phyloP scores from a whole-genome alignment of 805 yeast species.

The Metschnikowia arizonensis region DNA sequence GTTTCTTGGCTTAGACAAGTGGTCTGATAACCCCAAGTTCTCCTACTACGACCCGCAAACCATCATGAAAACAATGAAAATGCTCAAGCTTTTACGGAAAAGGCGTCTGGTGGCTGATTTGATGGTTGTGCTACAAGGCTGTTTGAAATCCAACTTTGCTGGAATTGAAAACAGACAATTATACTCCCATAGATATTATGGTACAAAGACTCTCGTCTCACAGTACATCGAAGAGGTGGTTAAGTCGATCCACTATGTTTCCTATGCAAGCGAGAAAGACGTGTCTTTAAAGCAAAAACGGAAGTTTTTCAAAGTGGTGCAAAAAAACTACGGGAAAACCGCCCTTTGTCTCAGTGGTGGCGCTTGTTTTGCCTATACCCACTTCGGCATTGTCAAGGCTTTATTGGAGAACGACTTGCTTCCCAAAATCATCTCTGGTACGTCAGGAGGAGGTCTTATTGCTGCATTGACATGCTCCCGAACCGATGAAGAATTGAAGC shows the following conservation, averaged over 20 bases:
- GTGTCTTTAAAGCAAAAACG: slow-evolving; percentile 43
- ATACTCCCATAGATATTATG: slow-evolving; percentile 71
- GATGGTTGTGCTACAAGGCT: slow-evolving; percentile 55
- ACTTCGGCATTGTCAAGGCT: slow-evolving; percentile 73
- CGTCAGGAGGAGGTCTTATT: slow-evolving; percentile 76
- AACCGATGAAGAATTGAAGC: slow-evolving; percentile 59
- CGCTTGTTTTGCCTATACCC: slow-evolving; percentile 73
- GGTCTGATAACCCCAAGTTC: slow-evolving; percentile 60
- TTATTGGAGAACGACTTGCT: slow-evolving; percentile 60
- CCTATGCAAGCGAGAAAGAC: slow-evolving; percentile 26
- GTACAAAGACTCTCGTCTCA: slow-evolving; percentile 61
- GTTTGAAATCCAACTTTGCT: slow-evolving; percentile 70
- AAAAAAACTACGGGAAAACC: slow-evolving; percentile 64
- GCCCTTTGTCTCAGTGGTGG: slow-evolving; percentile 77
- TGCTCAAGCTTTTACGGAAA: slow-evolving; percentile 36
- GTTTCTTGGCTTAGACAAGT: slow-evolving; percentile 53
- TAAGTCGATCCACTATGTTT: slow-evolving; percentile 42
- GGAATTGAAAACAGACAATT: slow-evolving; percentile 70
- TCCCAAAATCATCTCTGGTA: slow-evolving; percentile 70
- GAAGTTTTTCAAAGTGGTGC: slow-evolving; percentile 51
- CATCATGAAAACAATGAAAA: slow-evolving; percentile 43
- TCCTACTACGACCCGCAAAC: slow-evolving; percentile 68
- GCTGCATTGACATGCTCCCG: slow-evolving; percentile 71
- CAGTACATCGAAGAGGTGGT: slow-evolving; percentile 52
- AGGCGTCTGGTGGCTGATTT: slow-evolving; percentile 40